A percentile compares a stretch with the other conserved stretches of the same genome.
Conservation (phyloP, 441 rosid genomes). For the Erodium trifolium region DNA sequence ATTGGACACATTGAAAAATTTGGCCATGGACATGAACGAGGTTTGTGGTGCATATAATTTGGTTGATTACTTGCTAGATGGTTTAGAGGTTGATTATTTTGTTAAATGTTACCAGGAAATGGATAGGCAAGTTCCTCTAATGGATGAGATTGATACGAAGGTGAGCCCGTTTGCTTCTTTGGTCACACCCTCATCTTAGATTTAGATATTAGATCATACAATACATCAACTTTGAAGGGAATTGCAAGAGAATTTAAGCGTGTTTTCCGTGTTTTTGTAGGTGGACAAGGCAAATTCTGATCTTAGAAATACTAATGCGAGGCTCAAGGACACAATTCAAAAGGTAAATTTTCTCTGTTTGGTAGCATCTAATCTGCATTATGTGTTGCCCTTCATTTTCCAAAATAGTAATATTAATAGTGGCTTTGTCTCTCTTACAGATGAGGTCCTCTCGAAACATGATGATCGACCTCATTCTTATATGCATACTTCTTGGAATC, state of each 20-base stretch:
- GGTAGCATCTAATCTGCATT: background rate
- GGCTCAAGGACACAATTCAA: conserved; percentile 50
- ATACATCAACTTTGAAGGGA: background rate
- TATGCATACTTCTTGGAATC: conserved; percentile 47
- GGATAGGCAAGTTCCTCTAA: conserved; percentile 58
- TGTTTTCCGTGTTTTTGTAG: conserved; percentile 27
- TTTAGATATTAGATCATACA: background rate
- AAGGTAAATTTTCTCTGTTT: conserved; percentile 31
- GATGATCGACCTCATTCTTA: conserved; percentile 50
- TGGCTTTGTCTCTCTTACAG: conserved; percentile 20
- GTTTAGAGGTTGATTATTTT: conserved; percentile 13
- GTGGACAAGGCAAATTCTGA: conserved; percentile 51
- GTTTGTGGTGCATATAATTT: conserved; percentile 22
- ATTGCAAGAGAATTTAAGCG: conserved; percentile 7
- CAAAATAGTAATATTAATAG: background rate
- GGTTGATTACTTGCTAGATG: conserved; percentile 9
- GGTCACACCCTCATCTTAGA: background rate
- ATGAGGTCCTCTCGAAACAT: conserved; percentile 56
- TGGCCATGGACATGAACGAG: conserved; percentile 60
- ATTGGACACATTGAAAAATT: conserved; percentile 41
- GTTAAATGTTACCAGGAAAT: conserved; percentile 37
- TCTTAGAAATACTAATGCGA: conserved; percentile 44
- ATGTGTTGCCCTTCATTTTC: background rate
- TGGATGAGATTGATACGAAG: conserved; percentile 59
- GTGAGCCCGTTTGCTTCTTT: conserved; percentile 25